A percentile compares a stretch with the other conserved stretches of the same genome.
These are phyloP conservation scores for Fusarium citri DNA, from an alignment of 2,329 filamentous ascomycete species.

Conservation along the genomic window DNA sequence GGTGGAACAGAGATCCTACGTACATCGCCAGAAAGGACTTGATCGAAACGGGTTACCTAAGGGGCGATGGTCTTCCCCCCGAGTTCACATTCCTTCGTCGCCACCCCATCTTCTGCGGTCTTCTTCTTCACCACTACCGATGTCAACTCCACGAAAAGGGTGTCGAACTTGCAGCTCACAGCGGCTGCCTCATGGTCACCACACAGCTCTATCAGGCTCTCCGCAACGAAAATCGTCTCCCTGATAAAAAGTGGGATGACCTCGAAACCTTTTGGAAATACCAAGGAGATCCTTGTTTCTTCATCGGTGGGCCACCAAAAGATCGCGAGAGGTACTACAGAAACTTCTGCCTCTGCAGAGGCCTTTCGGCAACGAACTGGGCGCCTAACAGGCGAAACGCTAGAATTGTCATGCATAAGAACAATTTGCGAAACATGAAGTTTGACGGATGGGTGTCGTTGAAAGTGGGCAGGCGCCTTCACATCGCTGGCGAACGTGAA, in stretches of 20 bases:
- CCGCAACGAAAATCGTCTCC: slow-evolving; percentile 29
- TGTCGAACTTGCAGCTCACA: slow-evolving; percentile 16
- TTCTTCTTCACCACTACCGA: slow-evolving; percentile 36
- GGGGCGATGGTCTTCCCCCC: neutral
- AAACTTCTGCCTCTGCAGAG: slow-evolving; percentile 38
- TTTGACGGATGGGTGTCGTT: slow-evolving; percentile 19
- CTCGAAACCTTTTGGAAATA: slow-evolving; percentile 20
- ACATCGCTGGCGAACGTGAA: neutral
- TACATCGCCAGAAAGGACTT: neutral
- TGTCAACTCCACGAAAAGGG: slow-evolving; percentile 24
- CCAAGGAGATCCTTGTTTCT: slow-evolving; percentile 39
- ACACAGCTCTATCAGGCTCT: slow-evolving; percentile 44
- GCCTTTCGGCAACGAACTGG: slow-evolving; percentile 38
- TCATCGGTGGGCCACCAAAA: slow-evolving; percentile 33
- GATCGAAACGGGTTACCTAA: neutral
- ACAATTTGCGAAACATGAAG: slow-evolving; percentile 32
- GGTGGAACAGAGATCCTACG: slow-evolving; percentile 32
- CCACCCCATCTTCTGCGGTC: slow-evolving; percentile 40
- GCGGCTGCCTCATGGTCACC: slow-evolving; percentile 30
- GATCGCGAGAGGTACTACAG: slow-evolving; percentile 39
- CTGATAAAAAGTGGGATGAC: slow-evolving; percentile 22
- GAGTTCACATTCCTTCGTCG: slow-evolving; percentile 35
- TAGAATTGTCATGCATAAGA: slow-evolving; percentile 14
- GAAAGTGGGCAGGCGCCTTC: neutral
- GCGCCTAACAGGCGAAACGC: slow-evolving; percentile 19